Conservation (phyloP, 2,329 filamentous ascomycete genomes). For the Aspergillus aculeatus region DNA sequence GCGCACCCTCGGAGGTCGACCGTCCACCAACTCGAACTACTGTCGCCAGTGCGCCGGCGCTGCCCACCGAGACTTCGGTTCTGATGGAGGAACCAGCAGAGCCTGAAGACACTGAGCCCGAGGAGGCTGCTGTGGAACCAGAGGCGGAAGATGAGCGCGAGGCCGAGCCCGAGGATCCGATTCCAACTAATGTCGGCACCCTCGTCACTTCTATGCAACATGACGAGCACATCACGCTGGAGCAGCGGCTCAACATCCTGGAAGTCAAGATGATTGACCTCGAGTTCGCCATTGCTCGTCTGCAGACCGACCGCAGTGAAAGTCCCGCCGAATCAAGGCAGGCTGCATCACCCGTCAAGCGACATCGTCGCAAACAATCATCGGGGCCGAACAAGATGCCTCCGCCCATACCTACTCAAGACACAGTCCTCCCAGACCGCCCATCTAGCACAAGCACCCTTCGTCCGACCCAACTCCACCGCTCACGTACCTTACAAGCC, state of each 20-base stretch:
- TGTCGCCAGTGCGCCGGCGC: slow-evolving; percentile 26
- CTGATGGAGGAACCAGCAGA: not conserved
- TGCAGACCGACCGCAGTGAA: slow-evolving; percentile 39
- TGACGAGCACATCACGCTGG: slow-evolving; percentile 41
- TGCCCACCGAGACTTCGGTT: slow-evolving; percentile 22
- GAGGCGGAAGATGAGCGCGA: slow-evolving; percentile 1
- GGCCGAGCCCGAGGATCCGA: slow-evolving; percentile 20
- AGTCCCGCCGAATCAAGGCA: slow-evolving; percentile 19
- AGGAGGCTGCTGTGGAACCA: slow-evolving; percentile 16
- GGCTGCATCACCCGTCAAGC: slow-evolving; percentile 13
- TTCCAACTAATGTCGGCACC: slow-evolving; percentile 38
- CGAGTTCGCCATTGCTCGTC: slow-evolving; percentile 50
- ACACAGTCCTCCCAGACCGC: slow-evolving; percentile 20
- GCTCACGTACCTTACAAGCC: slow-evolving; percentile 24
- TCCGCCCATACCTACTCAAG: not conserved
- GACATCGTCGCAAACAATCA: slow-evolving; percentile 18
- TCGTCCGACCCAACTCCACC: slow-evolving; percentile 33
- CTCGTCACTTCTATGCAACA: slow-evolving; percentile 42
- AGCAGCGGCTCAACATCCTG: slow-evolving; percentile 49
- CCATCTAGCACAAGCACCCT: slow-evolving; percentile 34
- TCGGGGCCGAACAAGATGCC: slow-evolving; percentile 9
- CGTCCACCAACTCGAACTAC: slow-evolving; percentile 31
- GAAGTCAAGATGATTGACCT: slow-evolving; percentile 53
- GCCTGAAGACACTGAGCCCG: not conserved
- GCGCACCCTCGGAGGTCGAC: slow-evolving; percentile 27